Conservation (phyloP, 495 filamentous ascomycete species). For the Staphylotrichum tortipilum region DNA sequence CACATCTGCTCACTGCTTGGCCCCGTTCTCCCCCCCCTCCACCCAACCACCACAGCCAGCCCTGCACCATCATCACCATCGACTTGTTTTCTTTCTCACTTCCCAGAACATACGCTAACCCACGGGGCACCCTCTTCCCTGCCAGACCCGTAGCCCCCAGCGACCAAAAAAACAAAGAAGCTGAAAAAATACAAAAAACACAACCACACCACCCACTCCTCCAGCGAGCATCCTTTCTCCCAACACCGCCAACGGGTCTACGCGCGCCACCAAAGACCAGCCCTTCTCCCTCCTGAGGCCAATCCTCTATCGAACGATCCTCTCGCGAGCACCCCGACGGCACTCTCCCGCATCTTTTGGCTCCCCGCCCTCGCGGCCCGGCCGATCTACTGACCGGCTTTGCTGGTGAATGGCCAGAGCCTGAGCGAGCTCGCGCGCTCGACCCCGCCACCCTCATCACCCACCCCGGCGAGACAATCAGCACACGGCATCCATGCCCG, state of each 20-base stretch:
- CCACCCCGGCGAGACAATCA: conserved; percentile 15
- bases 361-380: no score
- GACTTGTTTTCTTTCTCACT: no score
- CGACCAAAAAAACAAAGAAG: conserved; percentile 9
- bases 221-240: conserved; percentile 14
- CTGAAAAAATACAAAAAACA: conserved; percentile 11
- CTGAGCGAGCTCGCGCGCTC: conserved; percentile 18
- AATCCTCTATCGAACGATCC: not conserved
- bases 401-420: conserved; percentile 24
- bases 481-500: conserved; percentile 27
- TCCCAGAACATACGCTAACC: conserved; percentile 8
- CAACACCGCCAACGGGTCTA: not conserved
- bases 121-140: not conserved
- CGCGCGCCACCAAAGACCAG: no score
- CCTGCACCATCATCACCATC: not conserved
- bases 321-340: no score
- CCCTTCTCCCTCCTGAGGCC: no score
- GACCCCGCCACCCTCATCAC: conserved; percentile 1
- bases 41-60: not conserved
- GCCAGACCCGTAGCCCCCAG: conserved; percentile 9
- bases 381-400: no score
- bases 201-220: not conserved
- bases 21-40: not conserved
- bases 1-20: not conserved
- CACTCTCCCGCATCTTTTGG: not conserved